A percentile compares a stretch with the other conserved stretches of the same genome.
These are phyloP conservation scores for Heimioporus sp. DNA, from an alignment of 768 basidiomycete species.

Conservation along the genomic window DNA sequence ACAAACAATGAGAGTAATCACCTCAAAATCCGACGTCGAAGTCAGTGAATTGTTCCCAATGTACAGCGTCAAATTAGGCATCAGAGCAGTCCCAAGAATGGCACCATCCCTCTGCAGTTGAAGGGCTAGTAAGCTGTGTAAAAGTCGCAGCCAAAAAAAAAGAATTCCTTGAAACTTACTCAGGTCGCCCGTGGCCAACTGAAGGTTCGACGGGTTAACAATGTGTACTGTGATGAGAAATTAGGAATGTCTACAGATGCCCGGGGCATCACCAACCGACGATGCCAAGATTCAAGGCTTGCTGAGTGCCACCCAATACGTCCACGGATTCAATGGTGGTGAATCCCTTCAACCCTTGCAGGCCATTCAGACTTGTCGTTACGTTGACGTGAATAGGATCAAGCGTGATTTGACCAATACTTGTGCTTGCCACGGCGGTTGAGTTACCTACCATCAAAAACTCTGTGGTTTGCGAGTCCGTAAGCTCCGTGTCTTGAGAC, in stretches of 20 bases:
- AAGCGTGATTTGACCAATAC: conserved; percentile 65
- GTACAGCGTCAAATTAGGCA: conserved; percentile 57
- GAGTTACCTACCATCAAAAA: conserved; percentile 63
- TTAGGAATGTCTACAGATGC: neutral
- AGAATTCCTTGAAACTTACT: conserved; percentile 43
- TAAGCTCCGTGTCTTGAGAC: conserved; percentile 54
- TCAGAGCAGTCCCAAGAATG: conserved; percentile 55
- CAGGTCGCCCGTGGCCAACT: conserved; percentile 59
- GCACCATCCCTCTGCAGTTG: conserved; percentile 52
- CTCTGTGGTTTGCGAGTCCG: conserved; percentile 42
- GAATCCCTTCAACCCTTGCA: conserved; percentile 57
- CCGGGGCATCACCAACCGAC: conserved; percentile 38
- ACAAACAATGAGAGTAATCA: conserved; percentile 14
- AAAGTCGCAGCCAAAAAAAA: neutral
- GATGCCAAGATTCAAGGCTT: conserved; percentile 59
- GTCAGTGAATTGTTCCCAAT: conserved; percentile 59
- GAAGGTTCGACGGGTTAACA: conserved; percentile 65
- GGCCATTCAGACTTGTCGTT: conserved; percentile 54
- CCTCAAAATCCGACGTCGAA: conserved; percentile 51
- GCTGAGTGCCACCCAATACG: conserved; percentile 59
- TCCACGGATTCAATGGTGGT: conserved; percentile 60
- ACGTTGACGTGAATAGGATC: conserved; percentile 74
- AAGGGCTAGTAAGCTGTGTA: conserved; percentile 39
- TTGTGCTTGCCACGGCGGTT: conserved; percentile 56
- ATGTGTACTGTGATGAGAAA: conserved; percentile 47